These are phyloP conservation scores for Mikania micrantha DNA, from an alignment of 129 eudicot genomes.

Conservation along the genomic window DNA sequence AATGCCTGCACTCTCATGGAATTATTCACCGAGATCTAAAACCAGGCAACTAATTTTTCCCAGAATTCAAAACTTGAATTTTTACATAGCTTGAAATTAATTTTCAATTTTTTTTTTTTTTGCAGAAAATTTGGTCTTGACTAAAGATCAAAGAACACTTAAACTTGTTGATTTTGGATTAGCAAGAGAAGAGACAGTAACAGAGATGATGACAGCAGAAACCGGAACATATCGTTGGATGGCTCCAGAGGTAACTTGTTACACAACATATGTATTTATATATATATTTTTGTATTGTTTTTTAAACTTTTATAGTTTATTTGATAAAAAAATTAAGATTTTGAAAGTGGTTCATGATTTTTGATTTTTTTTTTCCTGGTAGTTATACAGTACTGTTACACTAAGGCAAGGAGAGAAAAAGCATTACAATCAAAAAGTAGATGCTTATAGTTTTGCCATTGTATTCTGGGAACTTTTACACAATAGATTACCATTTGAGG, in stretches of 20 bases:
- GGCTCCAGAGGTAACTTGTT: constrained; percentile 59
- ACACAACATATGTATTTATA: not conserved
- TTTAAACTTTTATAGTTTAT: not conserved
- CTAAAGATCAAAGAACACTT: constrained; percentile 63
- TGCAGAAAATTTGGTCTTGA: constrained; percentile 58
- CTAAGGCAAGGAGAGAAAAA: constrained; percentile 66
- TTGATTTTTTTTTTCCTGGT: not conserved
- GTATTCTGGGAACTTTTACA: constrained; percentile 64
- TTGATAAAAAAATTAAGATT: not conserved
- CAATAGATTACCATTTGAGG: constrained; percentile 51
- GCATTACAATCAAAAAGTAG: constrained; percentile 69
- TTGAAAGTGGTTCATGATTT: not conserved
- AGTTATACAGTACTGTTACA: constrained; percentile 70
- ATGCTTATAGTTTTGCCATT: constrained; percentile 68
- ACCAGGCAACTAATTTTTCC: constrained; percentile 29
- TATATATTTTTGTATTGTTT: not conserved
- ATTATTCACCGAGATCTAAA: constrained; percentile 61
- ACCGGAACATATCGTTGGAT: constrained; percentile 76
- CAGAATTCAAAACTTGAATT: not conserved
- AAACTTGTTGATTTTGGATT: constrained; percentile 70
- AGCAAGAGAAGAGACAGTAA: constrained; percentile 71
- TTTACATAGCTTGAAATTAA: not conserved
- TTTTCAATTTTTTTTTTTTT: not conserved
- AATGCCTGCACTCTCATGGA: constrained; percentile 57
- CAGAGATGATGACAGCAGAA: constrained; percentile 81